phyloP scores from a whole-genome alignment of 129 eudicot genomes.

The carrot (Daucus carota) region DH1_v3.0 NC_030387.2:38667001-38667500 shows the following conservation, averaged over 20 bases:
- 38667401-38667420: slow-evolving; percentile 78
- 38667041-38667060: slow-evolving; percentile 30
- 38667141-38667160: slow-evolving; percentile 38
- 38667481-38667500: slow-evolving; percentile 56
- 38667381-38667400: slow-evolving; percentile 82
- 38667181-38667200: slow-evolving; percentile 67
- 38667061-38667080: slow-evolving; percentile 77
- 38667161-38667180: slow-evolving; percentile 54
- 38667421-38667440: slow-evolving; percentile 61
- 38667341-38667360: slow-evolving; percentile 70
- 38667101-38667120: slow-evolving; percentile 69
- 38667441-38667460: slow-evolving; percentile 51
- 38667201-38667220: slow-evolving; percentile 63
- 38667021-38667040: slow-evolving; percentile 1
- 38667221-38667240: slow-evolving; percentile 52
- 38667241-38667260: slow-evolving; percentile 60
- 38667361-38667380: slow-evolving; percentile 61
- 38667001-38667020: slow-evolving; percentile 1
- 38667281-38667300: slow-evolving; percentile 53
- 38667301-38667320: slow-evolving; percentile 80
- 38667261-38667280: slow-evolving; percentile 67
- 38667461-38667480: slow-evolving; percentile 42
- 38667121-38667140: slow-evolving; percentile 71
- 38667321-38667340: slow-evolving; percentile 79
- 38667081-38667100: slow-evolving; percentile 65